A percentile compares a stretch with the other conserved stretches of the same genome.
Evolutionary conservation across 352 stramenopile species (phyloP).

Genomic region (Pythium pyrilobum): DNA sequence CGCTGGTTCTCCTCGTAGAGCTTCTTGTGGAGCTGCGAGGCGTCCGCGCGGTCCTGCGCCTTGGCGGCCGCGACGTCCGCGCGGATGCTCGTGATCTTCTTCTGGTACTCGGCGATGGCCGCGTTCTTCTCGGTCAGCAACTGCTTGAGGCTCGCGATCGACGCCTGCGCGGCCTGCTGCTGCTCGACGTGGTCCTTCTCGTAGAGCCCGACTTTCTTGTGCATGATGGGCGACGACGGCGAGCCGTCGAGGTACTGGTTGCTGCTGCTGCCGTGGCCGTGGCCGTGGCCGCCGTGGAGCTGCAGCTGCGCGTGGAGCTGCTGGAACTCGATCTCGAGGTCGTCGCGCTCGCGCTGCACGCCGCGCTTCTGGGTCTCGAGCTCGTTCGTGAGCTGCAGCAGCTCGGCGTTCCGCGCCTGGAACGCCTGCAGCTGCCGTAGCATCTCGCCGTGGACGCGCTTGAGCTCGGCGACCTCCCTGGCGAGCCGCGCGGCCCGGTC

Average conservation of each 20-base stretch:
- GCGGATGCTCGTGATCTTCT: slow-evolving; percentile 42
- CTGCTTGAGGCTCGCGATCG: slow-evolving; percentile 77
- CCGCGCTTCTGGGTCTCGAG: slow-evolving; percentile 43
- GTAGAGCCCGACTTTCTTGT: slow-evolving; percentile 63
- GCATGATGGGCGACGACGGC: slow-evolving; percentile 36
- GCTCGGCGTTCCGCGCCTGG: slow-evolving; percentile 35
- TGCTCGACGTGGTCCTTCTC: slow-evolving; percentile 69
- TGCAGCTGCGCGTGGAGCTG: slow-evolving; percentile 32
- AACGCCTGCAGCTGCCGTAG: slow-evolving; percentile 39
- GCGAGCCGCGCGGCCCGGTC: slow-evolving; percentile 9
- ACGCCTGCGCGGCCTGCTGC: slow-evolving; percentile 70
- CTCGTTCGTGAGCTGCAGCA: slow-evolving; percentile 36
- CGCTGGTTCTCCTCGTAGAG: slow-evolving; percentile 76
- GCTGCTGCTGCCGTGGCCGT: neutral
- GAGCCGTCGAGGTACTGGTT: slow-evolving; percentile 19
- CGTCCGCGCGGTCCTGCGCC: slow-evolving; percentile 47
- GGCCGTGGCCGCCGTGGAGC: slow-evolving; percentile 7
- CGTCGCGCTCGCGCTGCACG: slow-evolving; percentile 38
- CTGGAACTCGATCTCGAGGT: slow-evolving; percentile 59
- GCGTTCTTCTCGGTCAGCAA: slow-evolving; percentile 75
- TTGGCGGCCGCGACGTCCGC: slow-evolving; percentile 42
- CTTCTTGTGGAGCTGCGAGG: slow-evolving; percentile 52
- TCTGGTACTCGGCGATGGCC: slow-evolving; percentile 55
- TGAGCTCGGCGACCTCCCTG: slow-evolving; percentile 14
- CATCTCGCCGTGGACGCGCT: slow-evolving; percentile 29